phyloP scores from a whole-genome alignment of 1,284 basidiomycete species.

The Malassezia restricta region DNA sequence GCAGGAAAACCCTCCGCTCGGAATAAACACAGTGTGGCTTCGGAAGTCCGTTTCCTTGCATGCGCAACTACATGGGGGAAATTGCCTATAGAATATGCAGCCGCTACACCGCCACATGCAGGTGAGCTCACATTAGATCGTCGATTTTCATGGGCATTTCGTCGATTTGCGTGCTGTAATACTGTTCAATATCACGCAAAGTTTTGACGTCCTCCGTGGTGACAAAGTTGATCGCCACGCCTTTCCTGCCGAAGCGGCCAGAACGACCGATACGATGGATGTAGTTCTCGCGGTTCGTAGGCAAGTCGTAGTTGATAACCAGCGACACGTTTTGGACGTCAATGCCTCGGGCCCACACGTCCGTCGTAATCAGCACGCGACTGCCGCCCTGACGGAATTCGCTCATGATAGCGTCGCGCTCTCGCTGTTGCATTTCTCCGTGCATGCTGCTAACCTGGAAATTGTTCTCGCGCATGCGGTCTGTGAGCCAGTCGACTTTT shows the following conservation, averaged over 20 bases:
- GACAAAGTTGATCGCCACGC: conserved; percentile 53
- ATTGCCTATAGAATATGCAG: no score
- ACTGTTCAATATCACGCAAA: conserved; percentile 41
- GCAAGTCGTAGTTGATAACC: conserved; percentile 95
- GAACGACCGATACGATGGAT: conserved; percentile 93
- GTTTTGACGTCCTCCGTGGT: conserved; percentile 57
- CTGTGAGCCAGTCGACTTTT: conserved; percentile 99
- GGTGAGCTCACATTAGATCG: conserved; percentile 39
- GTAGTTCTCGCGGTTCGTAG: conserved; percentile 87
- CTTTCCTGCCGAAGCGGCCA: conserved; percentile 86
- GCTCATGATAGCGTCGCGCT: conserved; percentile 95
- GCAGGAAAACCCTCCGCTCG: no score
- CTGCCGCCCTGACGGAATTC: conserved; percentile 83
- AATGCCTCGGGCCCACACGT: conserved; percentile 97
- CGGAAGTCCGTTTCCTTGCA: no score
- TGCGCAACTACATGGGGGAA: no score
- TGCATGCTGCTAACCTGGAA: conserved; percentile 52
- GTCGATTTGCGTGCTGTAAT: conserved; percentile 41
- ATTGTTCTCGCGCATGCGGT: conserved; percentile 74
- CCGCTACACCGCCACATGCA: no score
- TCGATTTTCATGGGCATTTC: conserved; percentile 47
- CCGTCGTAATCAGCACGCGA: conserved; percentile 48
- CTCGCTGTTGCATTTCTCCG: conserved; percentile 97
- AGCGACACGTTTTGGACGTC: conserved; percentile 97
- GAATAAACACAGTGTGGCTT: no score